Conservation (phyloP, 768 basidiomycete genomes). For the Tylopilus sp. region DNA sequence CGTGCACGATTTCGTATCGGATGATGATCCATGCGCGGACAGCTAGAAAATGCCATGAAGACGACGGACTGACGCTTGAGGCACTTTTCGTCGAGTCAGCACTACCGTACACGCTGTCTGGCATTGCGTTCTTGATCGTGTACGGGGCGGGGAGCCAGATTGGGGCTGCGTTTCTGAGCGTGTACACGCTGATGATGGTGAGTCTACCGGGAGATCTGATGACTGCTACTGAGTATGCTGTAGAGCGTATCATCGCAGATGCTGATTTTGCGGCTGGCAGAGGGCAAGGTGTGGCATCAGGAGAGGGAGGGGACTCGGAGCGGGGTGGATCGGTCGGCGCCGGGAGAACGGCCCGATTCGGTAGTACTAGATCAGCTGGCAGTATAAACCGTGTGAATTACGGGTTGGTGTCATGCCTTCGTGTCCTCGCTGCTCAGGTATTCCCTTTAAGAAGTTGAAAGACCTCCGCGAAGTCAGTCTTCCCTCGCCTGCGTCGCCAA, state of each 20-base stretch:
- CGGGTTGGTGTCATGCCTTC: conserved; percentile 10
- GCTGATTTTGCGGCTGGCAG: conserved; percentile 12
- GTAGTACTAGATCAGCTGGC: neutral
- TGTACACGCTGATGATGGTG: conserved; percentile 12
- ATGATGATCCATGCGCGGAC: neutral
- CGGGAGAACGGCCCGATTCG: neutral
- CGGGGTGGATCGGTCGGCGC: too few relatives aligned
- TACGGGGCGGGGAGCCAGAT: neutral
- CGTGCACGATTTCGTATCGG: conserved; percentile 11
- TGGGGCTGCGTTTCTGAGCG: neutral
- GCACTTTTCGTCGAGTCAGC: conserved; percentile 11
- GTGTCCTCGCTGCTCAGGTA: conserved; percentile 17
- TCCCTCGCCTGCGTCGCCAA: neutral
- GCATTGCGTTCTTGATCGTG: conserved; percentile 11
- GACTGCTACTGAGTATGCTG: neutral
- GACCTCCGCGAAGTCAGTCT: conserved; percentile 17
- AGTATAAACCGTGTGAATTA: conserved; percentile 15
- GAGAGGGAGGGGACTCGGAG: neutral
- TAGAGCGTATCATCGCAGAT: conserved; percentile 17
- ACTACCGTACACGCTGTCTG: conserved; percentile 12
- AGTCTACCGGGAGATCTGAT: neutral
- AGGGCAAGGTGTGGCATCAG: conserved; percentile 7
- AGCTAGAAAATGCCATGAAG: neutral
- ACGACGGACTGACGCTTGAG: neutral
- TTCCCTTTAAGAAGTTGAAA: conserved; percentile 11